Evolutionary conservation across 2,329 filamentous ascomycete genomes (phyloP), one percentile per base, ranked within the genome.

Genomic region (Microdochium trichocladiopsis): DNA sequence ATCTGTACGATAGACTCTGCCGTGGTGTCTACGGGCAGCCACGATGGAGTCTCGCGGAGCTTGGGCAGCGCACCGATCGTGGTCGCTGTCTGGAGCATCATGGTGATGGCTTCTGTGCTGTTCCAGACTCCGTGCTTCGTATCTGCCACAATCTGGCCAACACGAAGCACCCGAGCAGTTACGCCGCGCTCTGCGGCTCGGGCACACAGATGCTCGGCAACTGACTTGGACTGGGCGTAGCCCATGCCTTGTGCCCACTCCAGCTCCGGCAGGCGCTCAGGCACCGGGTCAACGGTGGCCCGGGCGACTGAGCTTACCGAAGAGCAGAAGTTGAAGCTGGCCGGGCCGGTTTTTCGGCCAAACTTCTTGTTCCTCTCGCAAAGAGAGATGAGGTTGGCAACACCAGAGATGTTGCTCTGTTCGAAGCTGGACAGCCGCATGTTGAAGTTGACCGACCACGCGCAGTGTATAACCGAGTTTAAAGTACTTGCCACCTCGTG

Each of bases 361-460:
- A 25, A 9, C 48, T 49, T 1, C 45, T 51, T 28, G 50, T 51
- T 3, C 55, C 51, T 37, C 28, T 53, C 61, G 12, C 66, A 68
- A 0, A 78, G 49, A 0, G 60, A 56, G 14, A 77, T 65, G 2
- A 81, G 66, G 48, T 78, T 73, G 1, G 62, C 61, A 1, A 73
- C 68, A 1, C 73, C 75, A 2, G 60, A 63, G 21, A 82, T 70
- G 53, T 75, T 70, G 54, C 76, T 66, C 6, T 65, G 59, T 48
- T 78, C 78, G 55, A 82, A 81, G 50, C 69, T 76, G 2, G 67
- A 64, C 1, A 82, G 67, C 1, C 67, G 66, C 56, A 80, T 70
- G 60, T 79, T 80, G 67, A 82, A 82, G 60, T 82, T 81, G 25
- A 82, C 78, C 1, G 75, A 66, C 78, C 78, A 80, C 0, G 77